Evolutionary conservation across 2,329 filamentous ascomycete genomes (phyloP), one percentile per base, ranked within the genome.

Genomic region (Tricladium varicosporioides): DNA sequence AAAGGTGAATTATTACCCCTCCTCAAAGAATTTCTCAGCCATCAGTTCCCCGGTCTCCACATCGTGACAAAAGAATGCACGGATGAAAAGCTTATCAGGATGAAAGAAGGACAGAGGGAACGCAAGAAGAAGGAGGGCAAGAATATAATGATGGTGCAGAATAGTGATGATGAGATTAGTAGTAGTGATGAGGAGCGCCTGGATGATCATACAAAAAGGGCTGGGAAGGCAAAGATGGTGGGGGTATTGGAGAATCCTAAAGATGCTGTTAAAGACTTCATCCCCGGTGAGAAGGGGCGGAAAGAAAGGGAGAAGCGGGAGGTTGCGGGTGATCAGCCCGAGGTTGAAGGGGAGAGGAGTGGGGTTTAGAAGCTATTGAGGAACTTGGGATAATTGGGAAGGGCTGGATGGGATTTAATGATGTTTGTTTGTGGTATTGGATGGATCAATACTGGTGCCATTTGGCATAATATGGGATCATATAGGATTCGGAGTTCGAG

Each of bases 41-140:
- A 72, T 19, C 91, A 93, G 63, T 85, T 97, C 33, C 89, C 90
- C 0, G 91, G 90, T 0, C 75, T 97, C 1, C 84, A 88, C 51
- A 78, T 96, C 47, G 78, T 86, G 0, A 84, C 84, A 0, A 82
- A 93, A 65, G 88, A 92, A 69, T 95, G 90, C 75, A 90, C 91
- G 56, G 88, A 90, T 9, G 81, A 92, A 58, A 78, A 84, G 62
- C 86, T 96, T 73, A 74, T 80, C 45, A 78, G 84, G 59, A 81
- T 95, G 77, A 97, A 97, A 77, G 75, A 85, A 44, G 81, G 85
- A 59, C 92, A 96, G 75, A 77, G 84, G 22, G 82, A 87, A 57
- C 75, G 80, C 63, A 96, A 94, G 81, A 89, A 89, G 78, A 76
- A 76, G 43, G 78, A 82, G 65, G 81, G 82, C 31, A 65, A 68